Conservation (phyloP, 2,329 filamentous ascomycete genomes). For the Conoideocrella luteorostrata region DNA sequence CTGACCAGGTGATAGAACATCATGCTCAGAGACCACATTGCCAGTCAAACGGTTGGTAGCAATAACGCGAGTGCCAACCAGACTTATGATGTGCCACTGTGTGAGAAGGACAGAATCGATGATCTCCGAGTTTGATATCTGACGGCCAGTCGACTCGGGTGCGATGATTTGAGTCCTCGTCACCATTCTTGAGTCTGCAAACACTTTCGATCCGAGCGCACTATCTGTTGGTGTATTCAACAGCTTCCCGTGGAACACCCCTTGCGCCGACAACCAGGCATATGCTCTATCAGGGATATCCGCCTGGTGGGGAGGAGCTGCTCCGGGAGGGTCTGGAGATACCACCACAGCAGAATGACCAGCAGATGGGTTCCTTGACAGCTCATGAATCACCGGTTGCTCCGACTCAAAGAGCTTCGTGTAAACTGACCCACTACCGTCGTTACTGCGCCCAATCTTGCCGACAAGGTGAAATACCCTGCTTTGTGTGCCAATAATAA, state of each 20-base stretch:
- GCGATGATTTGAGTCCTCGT: constrained; percentile 66
- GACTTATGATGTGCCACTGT: constrained; percentile 84
- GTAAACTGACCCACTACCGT: constrained; percentile 81
- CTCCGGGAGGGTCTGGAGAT: constrained; percentile 64
- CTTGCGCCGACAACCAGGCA: constrained; percentile 85
- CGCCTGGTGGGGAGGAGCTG: constrained; percentile 47
- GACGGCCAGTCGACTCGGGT: constrained; percentile 58
- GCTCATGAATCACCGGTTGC: constrained; percentile 68
- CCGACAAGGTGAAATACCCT: constrained; percentile 77
- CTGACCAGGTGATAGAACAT: constrained; percentile 74
- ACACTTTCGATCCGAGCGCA: constrained; percentile 65
- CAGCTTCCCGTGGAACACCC: constrained; percentile 81
- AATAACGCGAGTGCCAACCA: constrained; percentile 77
- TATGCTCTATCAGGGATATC: constrained; percentile 66
- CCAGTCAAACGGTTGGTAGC: constrained; percentile 84
- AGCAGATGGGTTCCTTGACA: constrained; percentile 49
- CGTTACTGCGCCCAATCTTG: constrained; percentile 65
- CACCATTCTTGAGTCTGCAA: constrained; percentile 73
- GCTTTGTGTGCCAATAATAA: constrained; percentile 73
- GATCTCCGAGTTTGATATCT: constrained; percentile 60
- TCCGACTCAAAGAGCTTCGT: constrained; percentile 83
- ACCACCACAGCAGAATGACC: constrained; percentile 61
- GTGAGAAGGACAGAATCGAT: constrained; percentile 79
- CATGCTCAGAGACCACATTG: constrained; percentile 78
- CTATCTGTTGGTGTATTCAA: constrained; percentile 52